These are phyloP conservation scores for Cladophialophora immunda DNA, from an alignment of 2,329 filamentous ascomycete species.

Conservation along the genomic window DNA sequence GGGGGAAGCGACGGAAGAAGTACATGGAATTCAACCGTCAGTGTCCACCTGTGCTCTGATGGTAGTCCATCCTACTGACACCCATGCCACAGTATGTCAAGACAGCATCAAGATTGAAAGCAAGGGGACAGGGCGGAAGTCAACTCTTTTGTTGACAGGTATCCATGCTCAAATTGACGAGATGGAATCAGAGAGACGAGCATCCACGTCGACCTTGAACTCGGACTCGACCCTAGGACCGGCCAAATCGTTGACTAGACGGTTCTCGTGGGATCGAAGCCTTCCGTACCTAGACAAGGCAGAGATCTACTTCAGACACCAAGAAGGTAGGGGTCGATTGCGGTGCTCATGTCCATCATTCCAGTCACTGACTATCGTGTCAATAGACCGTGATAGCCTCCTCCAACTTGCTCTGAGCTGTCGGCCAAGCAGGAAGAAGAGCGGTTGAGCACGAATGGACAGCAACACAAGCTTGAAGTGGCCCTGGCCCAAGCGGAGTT, in stretches of 20 bases:
- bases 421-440: conserved; percentile 8
- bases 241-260: conserved; percentile 9
- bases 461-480: background rate
- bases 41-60: background rate
- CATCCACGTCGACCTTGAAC: conserved; percentile 10
- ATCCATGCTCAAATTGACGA: conserved; percentile 17
- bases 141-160: conserved; percentile 13
- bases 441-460: background rate
- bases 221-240: conserved; percentile 10
- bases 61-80: background rate
- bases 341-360: background rate
- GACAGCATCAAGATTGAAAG: conserved; percentile 22
- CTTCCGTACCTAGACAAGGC: conserved; percentile 15
- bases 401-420: conserved; percentile 17
- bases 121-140: conserved; percentile 13
- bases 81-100: conserved; percentile 12
- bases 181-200: conserved; percentile 8
- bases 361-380: background rate
- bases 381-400: conserved; percentile 21
- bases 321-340: conserved; percentile 12
- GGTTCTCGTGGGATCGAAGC: conserved; percentile 21
- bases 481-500: background rate
- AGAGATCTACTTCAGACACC: conserved; percentile 12
- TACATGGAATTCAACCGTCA: conserved; percentile 28
- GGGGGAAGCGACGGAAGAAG: conserved; percentile 18